A percentile compares a stretch with the other conserved stretches of the same genome.
Conservation (phyloP, 495 filamentous ascomycete genomes). For the Podospora sp. region DNA sequence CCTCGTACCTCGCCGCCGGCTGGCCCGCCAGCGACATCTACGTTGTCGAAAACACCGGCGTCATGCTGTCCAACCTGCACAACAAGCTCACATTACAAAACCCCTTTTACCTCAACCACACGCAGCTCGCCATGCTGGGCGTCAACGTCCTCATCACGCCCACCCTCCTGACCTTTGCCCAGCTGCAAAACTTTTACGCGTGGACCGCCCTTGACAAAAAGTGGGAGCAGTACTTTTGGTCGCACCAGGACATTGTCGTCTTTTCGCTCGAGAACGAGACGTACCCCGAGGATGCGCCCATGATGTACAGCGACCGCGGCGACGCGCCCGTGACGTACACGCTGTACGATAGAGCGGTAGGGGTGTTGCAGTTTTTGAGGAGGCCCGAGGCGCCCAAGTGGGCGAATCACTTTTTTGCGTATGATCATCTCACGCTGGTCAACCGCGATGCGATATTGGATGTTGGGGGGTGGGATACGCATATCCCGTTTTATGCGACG, state of each 20-base stretch:
- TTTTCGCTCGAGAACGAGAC: slow-evolving; percentile 49
- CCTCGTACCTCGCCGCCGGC: slow-evolving; percentile 61
- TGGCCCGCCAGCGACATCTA: slow-evolving; percentile 64
- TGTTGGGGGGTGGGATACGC: slow-evolving; percentile 62
- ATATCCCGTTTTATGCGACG: slow-evolving; percentile 61
- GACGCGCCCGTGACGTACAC: slow-evolving; percentile 31
- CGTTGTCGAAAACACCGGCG: slow-evolving; percentile 65
- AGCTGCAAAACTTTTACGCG: slow-evolving; percentile 64
- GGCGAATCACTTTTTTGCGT: slow-evolving; percentile 58
- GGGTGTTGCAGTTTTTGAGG: slow-evolving; percentile 41
- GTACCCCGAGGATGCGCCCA: slow-evolving; percentile 28
- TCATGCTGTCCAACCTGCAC: slow-evolving; percentile 55
- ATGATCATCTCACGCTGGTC: slow-evolving; percentile 61
- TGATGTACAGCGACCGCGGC: not conserved
- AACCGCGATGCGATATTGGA: slow-evolving; percentile 54
- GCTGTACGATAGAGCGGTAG: slow-evolving; percentile 53
- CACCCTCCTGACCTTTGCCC: slow-evolving; percentile 62
- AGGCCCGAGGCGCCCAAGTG: slow-evolving; percentile 39
- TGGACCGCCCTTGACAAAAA: slow-evolving; percentile 42
- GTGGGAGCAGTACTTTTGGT: slow-evolving; percentile 63
- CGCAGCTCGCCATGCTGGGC: slow-evolving; percentile 53
- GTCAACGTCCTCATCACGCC: slow-evolving; percentile 60
- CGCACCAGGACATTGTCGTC: slow-evolving; percentile 60
- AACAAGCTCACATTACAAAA: slow-evolving; percentile 57
- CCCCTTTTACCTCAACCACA: slow-evolving; percentile 63